Evolutionary conservation across 2,329 filamentous ascomycete genomes (phyloP), one percentile per base, ranked within the genome.

Genomic region (Verticillium longisporum): DNA sequence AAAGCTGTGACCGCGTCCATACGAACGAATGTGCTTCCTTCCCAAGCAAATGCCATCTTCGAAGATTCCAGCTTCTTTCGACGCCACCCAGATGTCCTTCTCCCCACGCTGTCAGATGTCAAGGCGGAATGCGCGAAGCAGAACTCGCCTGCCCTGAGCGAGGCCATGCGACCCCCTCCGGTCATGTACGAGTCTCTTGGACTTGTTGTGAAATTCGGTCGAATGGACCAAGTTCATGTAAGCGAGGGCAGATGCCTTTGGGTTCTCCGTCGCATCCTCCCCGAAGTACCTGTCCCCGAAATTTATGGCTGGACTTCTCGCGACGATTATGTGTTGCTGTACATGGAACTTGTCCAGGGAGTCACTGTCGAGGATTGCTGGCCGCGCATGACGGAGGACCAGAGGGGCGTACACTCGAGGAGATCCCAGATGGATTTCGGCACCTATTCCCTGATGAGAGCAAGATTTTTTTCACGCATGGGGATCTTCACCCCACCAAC

Each of bases 141-240:
- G 26, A 26, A 26, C 26, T 26, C 26, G 26, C 2, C 26, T 26
- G 26, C 3, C 26, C 26, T 26, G 26, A 26, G 26, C 26, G 26
- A 26, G 26, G 26, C 26, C 26, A 26, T 26, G 4, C 26, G 4
- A 26, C 26, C 26, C 26, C 26, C 4, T 26, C 26, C 26, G 26
- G 3, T 26, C 2, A 26, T 26, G 26, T 3, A 26, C 11, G 9
- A 61, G 21, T 55, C 60, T 18, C 59, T 65, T 4, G 63, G 56
- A 15, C 64, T 65, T 34, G 13, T 64, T n/a, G 64, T 63, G n/a
- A 65, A 65, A 31, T 60, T 60, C 7, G 61, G 58, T 18, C 3
- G 60, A 31, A 37, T 18, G 26, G n/a, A 55, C 0, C 4, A 26
- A 0, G 63, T 61, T 32, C 6, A 9, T 6, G 33, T 55, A 11